A percentile compares a stretch with the other conserved stretches of the same genome.
phyloP scores from a whole-genome alignment of 2,329 filamentous ascomycete genomes.

The Colletotrichum tabaci region DNA sequence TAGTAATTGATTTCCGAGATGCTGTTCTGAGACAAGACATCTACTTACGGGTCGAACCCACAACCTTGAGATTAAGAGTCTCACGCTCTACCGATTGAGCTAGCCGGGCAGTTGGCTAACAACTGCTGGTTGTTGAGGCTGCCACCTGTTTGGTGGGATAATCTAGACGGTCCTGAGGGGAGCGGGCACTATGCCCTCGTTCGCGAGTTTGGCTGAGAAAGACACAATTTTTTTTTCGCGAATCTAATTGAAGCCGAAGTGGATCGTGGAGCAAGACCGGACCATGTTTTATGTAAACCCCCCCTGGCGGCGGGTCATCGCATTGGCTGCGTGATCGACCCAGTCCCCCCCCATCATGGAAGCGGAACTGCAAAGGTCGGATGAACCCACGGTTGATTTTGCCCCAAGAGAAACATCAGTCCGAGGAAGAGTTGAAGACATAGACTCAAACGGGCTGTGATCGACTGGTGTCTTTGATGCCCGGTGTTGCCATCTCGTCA shows the following conservation, averaged over 20 bases:
- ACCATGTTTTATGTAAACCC: constrained; percentile 9
- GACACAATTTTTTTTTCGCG: constrained; percentile 8
- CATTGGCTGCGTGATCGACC: constrained; percentile 4
- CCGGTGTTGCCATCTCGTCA: background rate
- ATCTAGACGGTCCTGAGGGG: background rate
- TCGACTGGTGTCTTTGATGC: background rate
- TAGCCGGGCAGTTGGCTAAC: constrained; percentile 61
- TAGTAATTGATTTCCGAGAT: background rate
- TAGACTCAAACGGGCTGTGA: background rate
- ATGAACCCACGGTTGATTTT: background rate
- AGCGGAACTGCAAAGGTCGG: constrained; percentile 17
- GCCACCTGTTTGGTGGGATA: background rate
- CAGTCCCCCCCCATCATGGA: background rate
- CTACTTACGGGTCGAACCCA: constrained; percentile 61
- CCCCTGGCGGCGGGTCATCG: constrained; percentile 16
- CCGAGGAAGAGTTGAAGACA: background rate
- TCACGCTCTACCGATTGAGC: constrained; percentile 82
- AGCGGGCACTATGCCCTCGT: background rate
- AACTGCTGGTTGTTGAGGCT: constrained; percentile 14
- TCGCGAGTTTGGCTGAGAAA: background rate
- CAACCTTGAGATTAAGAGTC: constrained; percentile 77
- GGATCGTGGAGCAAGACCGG: constrained; percentile 1
- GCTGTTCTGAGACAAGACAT: accelerated
- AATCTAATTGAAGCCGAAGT: constrained; percentile 22
- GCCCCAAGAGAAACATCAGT: background rate